A percentile compares a stretch with the other conserved stretches of the same genome.
Evolutionary conservation across 768 basidiomycete genomes (phyloP).

Genomic region (Fibroporia radiculosa): DNA sequence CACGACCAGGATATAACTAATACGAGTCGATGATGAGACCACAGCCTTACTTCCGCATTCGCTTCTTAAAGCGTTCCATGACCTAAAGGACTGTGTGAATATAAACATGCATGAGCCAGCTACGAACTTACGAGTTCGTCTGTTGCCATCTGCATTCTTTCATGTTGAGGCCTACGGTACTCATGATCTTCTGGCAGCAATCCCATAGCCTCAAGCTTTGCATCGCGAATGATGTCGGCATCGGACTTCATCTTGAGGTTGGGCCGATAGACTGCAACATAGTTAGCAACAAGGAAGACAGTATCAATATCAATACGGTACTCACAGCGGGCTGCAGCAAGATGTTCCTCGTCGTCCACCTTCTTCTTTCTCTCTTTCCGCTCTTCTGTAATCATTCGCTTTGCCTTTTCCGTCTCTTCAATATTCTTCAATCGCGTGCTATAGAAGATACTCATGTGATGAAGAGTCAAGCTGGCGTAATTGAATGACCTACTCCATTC

Average conservation of each 20-base stretch:
- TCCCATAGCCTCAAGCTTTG: slow-evolving; percentile 82
- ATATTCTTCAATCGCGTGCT: slow-evolving; percentile 92
- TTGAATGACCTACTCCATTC: slow-evolving; percentile 79
- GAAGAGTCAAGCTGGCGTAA: neutral
- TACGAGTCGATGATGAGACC: too few species aligned
- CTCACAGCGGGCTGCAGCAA: slow-evolving; percentile 84
- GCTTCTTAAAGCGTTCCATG: slow-evolving; percentile 97
- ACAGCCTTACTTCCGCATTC: slow-evolving; percentile 61
- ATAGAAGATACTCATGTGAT: neutral
- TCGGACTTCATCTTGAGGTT: slow-evolving; percentile 81
- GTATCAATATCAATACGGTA: neutral
- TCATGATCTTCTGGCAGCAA: slow-evolving; percentile 47
- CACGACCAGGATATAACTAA: too few species aligned
- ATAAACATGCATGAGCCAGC: neutral
- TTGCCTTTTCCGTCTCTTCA: slow-evolving; percentile 95
- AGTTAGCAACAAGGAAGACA: too few species aligned
- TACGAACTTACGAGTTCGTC: slow-evolving; percentile 74
- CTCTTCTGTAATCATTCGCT: slow-evolving; percentile 74
- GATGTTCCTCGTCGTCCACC: slow-evolving; percentile 67
- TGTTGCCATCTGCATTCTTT: slow-evolving; percentile 76
- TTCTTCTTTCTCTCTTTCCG: slow-evolving; percentile 48
- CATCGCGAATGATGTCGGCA: slow-evolving; percentile 79
- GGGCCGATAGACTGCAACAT: too few species aligned
- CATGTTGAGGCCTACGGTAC: slow-evolving; percentile 32
- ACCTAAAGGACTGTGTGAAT: slow-evolving; percentile 38